A percentile compares a stretch with the other conserved stretches of the same genome.
Evolutionary conservation across 306 rosid genomes (phyloP).

Genomic region (Luffa acutangula): DNA sequence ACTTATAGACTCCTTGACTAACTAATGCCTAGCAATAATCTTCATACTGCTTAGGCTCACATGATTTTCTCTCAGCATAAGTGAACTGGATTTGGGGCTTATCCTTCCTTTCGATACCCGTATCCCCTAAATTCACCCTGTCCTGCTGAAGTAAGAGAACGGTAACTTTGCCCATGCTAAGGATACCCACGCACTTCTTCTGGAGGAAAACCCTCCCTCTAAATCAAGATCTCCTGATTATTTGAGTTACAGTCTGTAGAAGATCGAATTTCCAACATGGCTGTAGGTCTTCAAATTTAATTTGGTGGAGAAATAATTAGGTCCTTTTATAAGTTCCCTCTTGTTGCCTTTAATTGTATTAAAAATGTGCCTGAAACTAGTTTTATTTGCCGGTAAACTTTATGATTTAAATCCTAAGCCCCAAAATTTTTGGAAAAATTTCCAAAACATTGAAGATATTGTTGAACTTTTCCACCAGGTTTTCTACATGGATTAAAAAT

Average conservation of each 20-base stretch:
- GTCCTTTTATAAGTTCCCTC: neutral
- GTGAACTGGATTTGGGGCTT: neutral
- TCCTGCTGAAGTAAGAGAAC: neutral
- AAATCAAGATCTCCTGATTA: neutral
- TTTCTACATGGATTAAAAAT: neutral
- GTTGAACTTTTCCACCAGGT: neutral
- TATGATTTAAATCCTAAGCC: neutral
- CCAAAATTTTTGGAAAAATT: neutral
- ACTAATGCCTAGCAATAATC: neutral
- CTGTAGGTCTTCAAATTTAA: neutral
- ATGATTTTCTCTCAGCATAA: neutral
- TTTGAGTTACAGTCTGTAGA: neutral
- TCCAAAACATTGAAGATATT: neutral
- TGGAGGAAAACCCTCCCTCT: neutral
- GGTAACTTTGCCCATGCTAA: neutral
- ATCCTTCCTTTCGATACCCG: neutral
- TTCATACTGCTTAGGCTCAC: neutral
- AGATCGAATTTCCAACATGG: neutral
- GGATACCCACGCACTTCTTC: neutral
- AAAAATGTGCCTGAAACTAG: no score
- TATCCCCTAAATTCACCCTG: neutral
- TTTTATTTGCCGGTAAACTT: neutral
- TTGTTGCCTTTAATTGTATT: neutral
- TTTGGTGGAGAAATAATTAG: neutral
- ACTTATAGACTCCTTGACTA: neutral